Evolutionary conservation across 257 asterid genomes (phyloP).

Genomic region (Perilla frutescens): DNA sequence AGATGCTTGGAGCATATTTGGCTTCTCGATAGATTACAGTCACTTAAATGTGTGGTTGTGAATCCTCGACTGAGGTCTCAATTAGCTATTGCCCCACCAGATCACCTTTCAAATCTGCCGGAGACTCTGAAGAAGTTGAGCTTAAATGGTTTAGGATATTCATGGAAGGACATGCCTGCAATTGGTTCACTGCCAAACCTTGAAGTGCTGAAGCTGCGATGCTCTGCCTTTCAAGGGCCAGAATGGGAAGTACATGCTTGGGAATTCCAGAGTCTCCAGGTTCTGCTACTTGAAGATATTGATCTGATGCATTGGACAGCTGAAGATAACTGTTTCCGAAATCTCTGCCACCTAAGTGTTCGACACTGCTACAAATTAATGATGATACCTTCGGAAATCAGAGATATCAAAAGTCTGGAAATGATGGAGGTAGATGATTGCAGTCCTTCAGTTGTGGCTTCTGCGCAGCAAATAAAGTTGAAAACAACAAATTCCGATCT

Average conservation of each 20-base stretch:
- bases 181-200: not conserved
- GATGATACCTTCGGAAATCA: too few relatives aligned
- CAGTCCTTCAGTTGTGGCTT: too few relatives aligned
- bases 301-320: not conserved
- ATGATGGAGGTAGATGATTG: too few relatives aligned
- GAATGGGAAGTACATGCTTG: not conserved
- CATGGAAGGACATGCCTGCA: not conserved
- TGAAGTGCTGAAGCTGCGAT: not conserved
- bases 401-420: too few relatives aligned
- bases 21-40: not conserved
- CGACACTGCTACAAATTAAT: too few relatives aligned
- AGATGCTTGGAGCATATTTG: not conserved
- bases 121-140: not conserved
- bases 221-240: not conserved
- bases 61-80: not conserved
- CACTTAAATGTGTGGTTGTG: not conserved
- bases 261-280: not conserved
- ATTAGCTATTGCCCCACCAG: not conserved
- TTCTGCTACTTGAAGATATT: conserved; percentile 9
- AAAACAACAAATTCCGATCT: too few relatives aligned
- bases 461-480: too few relatives aligned
- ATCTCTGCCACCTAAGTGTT: too few relatives aligned
- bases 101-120: not conserved
- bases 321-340: too few relatives aligned
- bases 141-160: not conserved